Conservation (phyloP, 805 yeast species). For the Yarrowia sp. region DNA sequence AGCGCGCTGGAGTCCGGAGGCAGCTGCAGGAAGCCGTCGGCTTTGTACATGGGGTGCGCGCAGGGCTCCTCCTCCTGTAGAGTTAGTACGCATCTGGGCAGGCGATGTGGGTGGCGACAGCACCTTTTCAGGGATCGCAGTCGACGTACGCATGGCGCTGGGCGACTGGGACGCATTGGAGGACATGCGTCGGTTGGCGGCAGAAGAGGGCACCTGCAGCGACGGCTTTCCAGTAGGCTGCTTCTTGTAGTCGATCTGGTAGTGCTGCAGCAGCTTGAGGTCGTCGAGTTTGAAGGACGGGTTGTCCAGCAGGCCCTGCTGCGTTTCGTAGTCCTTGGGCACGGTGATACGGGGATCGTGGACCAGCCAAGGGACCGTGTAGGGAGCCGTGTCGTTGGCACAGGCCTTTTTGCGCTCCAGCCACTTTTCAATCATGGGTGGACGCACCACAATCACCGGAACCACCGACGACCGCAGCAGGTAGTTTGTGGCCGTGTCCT, state of each 20-base stretch:
- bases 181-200: slow-evolving; percentile 13
- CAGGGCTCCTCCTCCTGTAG: neutral
- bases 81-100: slow-evolving; percentile 8
- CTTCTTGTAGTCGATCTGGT: slow-evolving; percentile 25
- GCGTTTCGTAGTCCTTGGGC: slow-evolving; percentile 16
- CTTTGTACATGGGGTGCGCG: slow-evolving; percentile 9
- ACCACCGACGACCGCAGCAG: slow-evolving; percentile 16
- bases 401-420: neutral
- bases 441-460: slow-evolving; percentile 24
- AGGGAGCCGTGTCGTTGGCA: neutral
- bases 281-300: slow-evolving; percentile 26
- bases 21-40: slow-evolving; percentile 20
- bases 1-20: slow-evolving; percentile 17
- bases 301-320: slow-evolving; percentile 9
- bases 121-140: neutral
- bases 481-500: slow-evolving; percentile 17
- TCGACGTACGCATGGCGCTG: neutral
- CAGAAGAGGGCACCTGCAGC: neutral
- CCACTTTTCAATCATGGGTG: slow-evolving; percentile 24
- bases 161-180: slow-evolving; percentile 4
- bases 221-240: neutral
- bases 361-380: slow-evolving; percentile 17
- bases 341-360: slow-evolving; percentile 18
- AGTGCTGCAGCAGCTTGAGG: slow-evolving; percentile 13
- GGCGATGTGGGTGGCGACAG: neutral